Percentiles rank a stretch among this genome's conserved stretches.
Conservation (phyloP, 345 rosid genomes). For the Moringa oleifera region DNA sequence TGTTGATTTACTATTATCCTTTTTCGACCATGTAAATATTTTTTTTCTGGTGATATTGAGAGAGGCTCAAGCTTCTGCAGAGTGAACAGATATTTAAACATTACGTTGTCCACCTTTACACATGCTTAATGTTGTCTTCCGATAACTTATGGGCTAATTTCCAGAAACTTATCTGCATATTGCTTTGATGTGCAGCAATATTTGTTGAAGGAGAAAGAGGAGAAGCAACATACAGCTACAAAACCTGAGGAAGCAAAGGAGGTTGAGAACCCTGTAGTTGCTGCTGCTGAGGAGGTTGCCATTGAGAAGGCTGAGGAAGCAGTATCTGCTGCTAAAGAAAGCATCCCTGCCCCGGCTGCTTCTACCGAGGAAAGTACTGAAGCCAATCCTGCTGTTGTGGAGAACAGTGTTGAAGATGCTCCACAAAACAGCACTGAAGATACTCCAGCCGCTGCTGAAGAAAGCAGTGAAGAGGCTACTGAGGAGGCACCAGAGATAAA, state of each 20-base stretch:
- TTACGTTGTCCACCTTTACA: neutral
- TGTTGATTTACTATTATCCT: neutral
- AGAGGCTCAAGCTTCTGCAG: neutral
- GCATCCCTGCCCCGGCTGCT: constrained; percentile 24
- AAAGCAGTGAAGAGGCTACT: constrained; percentile 38
- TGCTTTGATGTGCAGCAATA: constrained; percentile 52
- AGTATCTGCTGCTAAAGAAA: constrained; percentile 25
- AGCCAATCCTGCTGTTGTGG: constrained; percentile 27
- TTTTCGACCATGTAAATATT: too few species aligned
- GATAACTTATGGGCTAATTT: constrained; percentile 7
- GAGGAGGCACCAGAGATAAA: constrained; percentile 73
- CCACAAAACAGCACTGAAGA: constrained; percentile 28
- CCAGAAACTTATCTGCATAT: neutral
- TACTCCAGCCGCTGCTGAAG: constrained; percentile 34
- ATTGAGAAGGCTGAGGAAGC: constrained; percentile 41
- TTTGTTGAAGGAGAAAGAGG: constrained; percentile 58
- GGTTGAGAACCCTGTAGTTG: constrained; percentile 34
- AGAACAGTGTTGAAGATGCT: constrained; percentile 23
- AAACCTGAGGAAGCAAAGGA: constrained; percentile 54
- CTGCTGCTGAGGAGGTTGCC: constrained; percentile 38
- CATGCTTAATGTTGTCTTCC: neutral
- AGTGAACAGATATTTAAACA: neutral
- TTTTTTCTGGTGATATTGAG: neutral
- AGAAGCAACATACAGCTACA: constrained; percentile 31
- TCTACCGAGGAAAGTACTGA: constrained; percentile 35